phyloP scores from a whole-genome alignment of 768 basidiomycete species.

The Pisolithus sp. region DNA sequence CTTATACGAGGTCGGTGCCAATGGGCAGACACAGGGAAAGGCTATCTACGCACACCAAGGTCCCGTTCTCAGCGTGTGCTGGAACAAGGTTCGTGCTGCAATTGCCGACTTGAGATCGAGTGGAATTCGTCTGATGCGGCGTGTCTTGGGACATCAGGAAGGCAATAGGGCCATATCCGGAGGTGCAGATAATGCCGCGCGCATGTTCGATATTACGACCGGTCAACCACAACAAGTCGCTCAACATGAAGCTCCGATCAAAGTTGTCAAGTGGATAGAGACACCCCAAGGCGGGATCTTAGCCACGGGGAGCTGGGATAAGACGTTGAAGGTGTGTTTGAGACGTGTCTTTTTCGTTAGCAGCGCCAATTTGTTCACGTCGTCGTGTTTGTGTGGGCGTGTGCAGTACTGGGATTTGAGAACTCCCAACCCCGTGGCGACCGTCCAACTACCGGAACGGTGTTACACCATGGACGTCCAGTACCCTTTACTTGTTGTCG shows the following conservation, averaged over 20 bases:
- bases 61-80: conserved; percentile 81
- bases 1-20: conserved; percentile 81
- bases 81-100: conserved; percentile 65
- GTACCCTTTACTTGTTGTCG: conserved; percentile 83
- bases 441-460: conserved; percentile 80
- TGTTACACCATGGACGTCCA: conserved; percentile 84
- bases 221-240: conserved; percentile 80
- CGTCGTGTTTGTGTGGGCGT: not conserved
- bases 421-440: conserved; percentile 65
- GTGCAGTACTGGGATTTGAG: conserved; percentile 90
- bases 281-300: conserved; percentile 68
- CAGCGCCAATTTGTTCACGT: not conserved
- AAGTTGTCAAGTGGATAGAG: conserved; percentile 76
- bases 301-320: conserved; percentile 97
- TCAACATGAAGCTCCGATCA: conserved; percentile 86
- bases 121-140: not conserved
- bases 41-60: conserved; percentile 89
- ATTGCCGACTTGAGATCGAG: not conserved
- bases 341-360: not conserved
- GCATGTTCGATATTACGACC: conserved; percentile 85
- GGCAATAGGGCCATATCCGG: conserved; percentile 89
- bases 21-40: conserved; percentile 79
- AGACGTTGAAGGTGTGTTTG: conserved; percentile 75
- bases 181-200: conserved; percentile 92
- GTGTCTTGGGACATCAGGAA: conserved; percentile 44